Base-by-base conservation (phyloP, 2,329 filamentous ascomycete species). In the Verticillium zaregamsianum region DNA sequence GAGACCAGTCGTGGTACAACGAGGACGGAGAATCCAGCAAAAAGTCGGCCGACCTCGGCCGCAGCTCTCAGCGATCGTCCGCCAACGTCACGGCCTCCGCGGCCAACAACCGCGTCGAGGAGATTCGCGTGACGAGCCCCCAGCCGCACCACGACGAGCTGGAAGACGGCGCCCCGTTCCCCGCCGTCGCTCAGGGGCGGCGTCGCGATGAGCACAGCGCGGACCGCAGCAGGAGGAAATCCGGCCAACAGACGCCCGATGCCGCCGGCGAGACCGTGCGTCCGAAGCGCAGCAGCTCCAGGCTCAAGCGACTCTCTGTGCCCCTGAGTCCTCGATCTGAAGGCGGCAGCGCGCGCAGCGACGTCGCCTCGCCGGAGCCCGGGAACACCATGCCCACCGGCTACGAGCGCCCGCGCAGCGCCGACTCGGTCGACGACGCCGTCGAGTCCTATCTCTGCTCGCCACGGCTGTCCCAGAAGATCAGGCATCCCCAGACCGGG, bases 341-440 rank as follows among this genome's bases (percentile, higher is more conserved):
- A 39, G 75, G 80, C 25, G 67, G 69, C 14, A n/a, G 39, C 15
- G 58, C 56, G 17, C 23, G 57, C n/a, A 61, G 58, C n/a, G 63
- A 58, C n/a, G 60, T 57, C 14, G 64, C 56, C 8, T 63, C 67
- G 1, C 67, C 70, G 0, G 49, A 64, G 23, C 70, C 62, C 62
- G 54, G 6, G 11, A 73, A 39, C 62, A 69, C 66, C 14, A 68
- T 70, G 35, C 75, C 83, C 0, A 75, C 84, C 15, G 80, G 84
- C 1, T 90, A 92, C 63, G 91, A 93, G 68, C 84, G 92, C 11
- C 91, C 91, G 1, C 83, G 82, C 15, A 96, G 92, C 62, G 84
- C 89, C 8, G 93, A 97, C 74, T 96, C 93, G 0, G 86, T 98
- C 52, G 93, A 97, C 67, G 86, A 93, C 69, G 92, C 92, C 1